phyloP scores from a whole-genome alignment of 192 early-diverging fungal genomes.

The Borealophlyctis nickersoniae region DNA sequence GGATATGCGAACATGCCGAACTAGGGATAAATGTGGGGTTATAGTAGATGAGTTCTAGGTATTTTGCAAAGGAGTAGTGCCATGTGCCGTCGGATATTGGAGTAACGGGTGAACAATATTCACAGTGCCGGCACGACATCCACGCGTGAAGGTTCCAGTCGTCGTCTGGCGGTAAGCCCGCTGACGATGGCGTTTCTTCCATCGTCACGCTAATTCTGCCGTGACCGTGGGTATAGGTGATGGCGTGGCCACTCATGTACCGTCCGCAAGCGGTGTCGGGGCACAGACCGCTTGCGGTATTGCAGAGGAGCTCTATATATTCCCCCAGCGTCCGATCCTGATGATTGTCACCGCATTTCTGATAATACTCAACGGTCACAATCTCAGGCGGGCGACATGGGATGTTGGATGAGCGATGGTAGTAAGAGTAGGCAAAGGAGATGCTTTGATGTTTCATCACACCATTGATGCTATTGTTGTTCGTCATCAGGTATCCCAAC shows the following conservation, averaged over 20 bases:
- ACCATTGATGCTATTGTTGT: constrained; percentile 45
- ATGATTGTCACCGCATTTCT: constrained; percentile 33
- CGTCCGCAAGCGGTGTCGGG: constrained; percentile 45
- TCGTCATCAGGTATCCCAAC: constrained; percentile 50
- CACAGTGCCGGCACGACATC: constrained; percentile 26
- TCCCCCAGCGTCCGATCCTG: constrained; percentile 48
- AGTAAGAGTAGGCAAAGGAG: constrained; percentile 48
- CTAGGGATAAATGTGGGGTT: constrained; percentile 12
- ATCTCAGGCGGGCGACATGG: constrained; percentile 45
- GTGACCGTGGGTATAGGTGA: constrained; percentile 53
- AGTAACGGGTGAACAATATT: constrained; percentile 1
- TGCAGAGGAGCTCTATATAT: constrained; percentile 45
- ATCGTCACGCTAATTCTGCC: constrained; percentile 47
- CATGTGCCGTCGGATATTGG: constrained; percentile 36
- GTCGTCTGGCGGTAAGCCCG: no score
- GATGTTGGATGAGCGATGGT: constrained; percentile 31
- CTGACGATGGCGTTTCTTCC: constrained; percentile 10
- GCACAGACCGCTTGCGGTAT: constrained; percentile 37
- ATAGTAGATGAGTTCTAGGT: constrained; percentile 36
- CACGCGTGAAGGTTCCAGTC: constrained; percentile 28
- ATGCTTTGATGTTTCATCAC: constrained; percentile 52
- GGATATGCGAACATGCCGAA: constrained; percentile 22
- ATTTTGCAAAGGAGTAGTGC: constrained; percentile 39
- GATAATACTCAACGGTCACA: constrained; percentile 53
- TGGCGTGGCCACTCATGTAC: constrained; percentile 45